phyloP scores from a whole-genome alignment of 2,329 filamentous ascomycete genomes.

The Nemania sp. region DNA sequence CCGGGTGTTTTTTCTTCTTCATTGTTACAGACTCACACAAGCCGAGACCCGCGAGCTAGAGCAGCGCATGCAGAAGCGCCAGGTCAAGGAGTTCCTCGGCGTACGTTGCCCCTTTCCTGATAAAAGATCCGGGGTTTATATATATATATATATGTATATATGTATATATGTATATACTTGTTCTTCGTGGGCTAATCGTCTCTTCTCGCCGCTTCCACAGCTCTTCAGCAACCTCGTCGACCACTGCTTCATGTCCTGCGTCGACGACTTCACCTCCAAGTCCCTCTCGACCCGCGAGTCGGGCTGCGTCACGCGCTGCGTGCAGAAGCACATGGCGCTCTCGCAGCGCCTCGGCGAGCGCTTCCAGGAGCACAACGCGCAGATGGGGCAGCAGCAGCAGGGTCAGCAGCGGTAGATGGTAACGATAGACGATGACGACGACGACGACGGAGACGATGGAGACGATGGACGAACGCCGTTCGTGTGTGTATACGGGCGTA shows the following conservation, averaged over 20 bases:
- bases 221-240: slow-evolving; percentile 72
- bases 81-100: slow-evolving; percentile 98
- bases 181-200: not conserved
- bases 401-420: slow-evolving; percentile 46
- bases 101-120: too few species aligned
- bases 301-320: slow-evolving; percentile 90
- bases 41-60: slow-evolving; percentile 92
- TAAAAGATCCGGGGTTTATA: too few species aligned
- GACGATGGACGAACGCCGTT: too few species aligned
- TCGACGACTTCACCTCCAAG: slow-evolving; percentile 99
- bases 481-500: too few species aligned
- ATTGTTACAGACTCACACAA: slow-evolving; percentile 66
- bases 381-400: slow-evolving; percentile 58
- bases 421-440: not conserved
- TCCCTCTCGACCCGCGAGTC: slow-evolving; percentile 85
- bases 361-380: slow-evolving; percentile 74
- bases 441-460: too few species aligned
- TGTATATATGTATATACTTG: not conserved
- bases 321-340: slow-evolving; percentile 93
- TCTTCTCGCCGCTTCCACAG: slow-evolving; percentile 40
- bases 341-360: slow-evolving; percentile 88
- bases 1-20: not conserved
- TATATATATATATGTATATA: too few species aligned
- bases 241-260: slow-evolving; percentile 94
- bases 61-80: slow-evolving; percentile 93